Percentiles rank a stretch among this genome's conserved stretches.
phyloP scores from a whole-genome alignment of 345 rosid species.

The Arabidopsis suecica region DNA sequence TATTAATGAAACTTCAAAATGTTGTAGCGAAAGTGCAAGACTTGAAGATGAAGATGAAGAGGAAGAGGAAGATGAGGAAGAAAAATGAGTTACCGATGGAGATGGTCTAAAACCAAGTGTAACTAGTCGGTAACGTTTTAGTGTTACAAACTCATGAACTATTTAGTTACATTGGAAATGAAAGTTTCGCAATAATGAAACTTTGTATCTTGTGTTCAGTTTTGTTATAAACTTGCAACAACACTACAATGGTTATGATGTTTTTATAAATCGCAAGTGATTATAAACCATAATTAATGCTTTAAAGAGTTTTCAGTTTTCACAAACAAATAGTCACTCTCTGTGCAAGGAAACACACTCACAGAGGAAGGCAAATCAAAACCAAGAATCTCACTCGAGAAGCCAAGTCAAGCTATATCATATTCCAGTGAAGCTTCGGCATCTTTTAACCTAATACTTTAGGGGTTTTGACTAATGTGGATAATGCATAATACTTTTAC shows the following conservation, averaged over 20 bases:
- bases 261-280: background rate
- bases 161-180: too few species aligned
- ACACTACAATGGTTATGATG: slow-evolving; percentile 1
- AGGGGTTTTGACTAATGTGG: too few species aligned
- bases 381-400: slow-evolving; percentile 14
- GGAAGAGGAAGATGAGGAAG: too few species aligned
- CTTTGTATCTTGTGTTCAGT: slow-evolving; percentile 1
- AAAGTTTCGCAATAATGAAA: too few species aligned
- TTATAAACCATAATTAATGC: background rate
- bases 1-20: too few species aligned
- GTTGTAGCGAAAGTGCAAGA: too few species aligned
- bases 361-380: slow-evolving; percentile 20
- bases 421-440: slow-evolving; percentile 69
- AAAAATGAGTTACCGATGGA: too few species aligned
- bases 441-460: slow-evolving; percentile 8
- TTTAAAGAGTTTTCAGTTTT: background rate
- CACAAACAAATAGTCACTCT: slow-evolving; percentile 13
- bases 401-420: slow-evolving; percentile 39
- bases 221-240: slow-evolving; percentile 6
- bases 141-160: too few species aligned
- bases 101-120: too few species aligned
- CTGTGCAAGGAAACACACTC: background rate
- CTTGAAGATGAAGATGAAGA: too few species aligned
- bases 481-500: too few species aligned
- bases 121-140: too few species aligned